Evolutionary conservation across 441 rosid genomes (phyloP).

Genomic region (Breynia disticha): DNA sequence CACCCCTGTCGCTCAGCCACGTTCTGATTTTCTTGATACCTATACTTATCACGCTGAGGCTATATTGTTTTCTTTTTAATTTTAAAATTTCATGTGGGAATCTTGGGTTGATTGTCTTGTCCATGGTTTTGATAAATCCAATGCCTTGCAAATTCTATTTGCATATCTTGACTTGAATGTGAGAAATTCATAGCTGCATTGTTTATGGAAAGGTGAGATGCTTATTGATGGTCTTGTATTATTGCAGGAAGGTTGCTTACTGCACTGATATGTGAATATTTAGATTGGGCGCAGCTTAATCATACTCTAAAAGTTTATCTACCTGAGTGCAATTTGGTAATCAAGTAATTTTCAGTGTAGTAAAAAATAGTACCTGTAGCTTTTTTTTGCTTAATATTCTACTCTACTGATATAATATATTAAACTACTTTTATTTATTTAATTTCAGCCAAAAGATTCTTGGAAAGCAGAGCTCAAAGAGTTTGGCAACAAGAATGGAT

Average conservation of each 20-base stretch:
- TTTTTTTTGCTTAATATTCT: background rate
- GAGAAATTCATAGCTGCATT: too few species aligned
- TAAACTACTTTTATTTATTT: constrained; percentile 10
- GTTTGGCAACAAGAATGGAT: constrained; percentile 72
- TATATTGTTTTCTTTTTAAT: too few species aligned
- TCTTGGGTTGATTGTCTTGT: too few species aligned
- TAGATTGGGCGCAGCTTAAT: constrained; percentile 93
- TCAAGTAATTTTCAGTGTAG: constrained; percentile 26
- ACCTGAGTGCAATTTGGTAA: constrained; percentile 98
- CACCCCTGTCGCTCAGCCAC: too few species aligned
- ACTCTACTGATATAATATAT: constrained; percentile 1
- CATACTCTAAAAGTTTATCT: constrained; percentile 80
- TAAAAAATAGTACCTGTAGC: background rate
- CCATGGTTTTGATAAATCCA: too few species aligned
- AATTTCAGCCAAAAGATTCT: constrained; percentile 61
- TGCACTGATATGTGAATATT: constrained; percentile 79
- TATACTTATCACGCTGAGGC: too few species aligned
- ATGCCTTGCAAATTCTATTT: too few species aligned
- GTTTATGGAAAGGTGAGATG: constrained; percentile 1
- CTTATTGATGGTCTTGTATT: background rate
- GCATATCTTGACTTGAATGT: too few species aligned
- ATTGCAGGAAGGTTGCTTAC: constrained; percentile 77
- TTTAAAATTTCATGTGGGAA: too few species aligned
- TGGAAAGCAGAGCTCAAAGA: constrained; percentile 88
- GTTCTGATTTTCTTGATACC: too few species aligned